Conservation (phyloP, 2,329 filamentous ascomycete species). For the Periglandula ipomoeae region DNA sequence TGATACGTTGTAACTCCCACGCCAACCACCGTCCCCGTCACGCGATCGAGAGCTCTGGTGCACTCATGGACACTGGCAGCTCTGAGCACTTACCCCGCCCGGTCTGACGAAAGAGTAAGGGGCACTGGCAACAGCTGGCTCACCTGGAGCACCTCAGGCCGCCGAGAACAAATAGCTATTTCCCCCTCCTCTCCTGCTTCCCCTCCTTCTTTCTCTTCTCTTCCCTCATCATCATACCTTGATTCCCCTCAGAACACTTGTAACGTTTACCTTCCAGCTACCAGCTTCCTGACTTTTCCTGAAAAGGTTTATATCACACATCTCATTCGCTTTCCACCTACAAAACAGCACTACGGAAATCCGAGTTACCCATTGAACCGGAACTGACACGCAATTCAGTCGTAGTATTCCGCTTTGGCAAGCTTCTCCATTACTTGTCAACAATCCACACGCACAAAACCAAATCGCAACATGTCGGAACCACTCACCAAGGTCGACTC, state of each 20-base stretch:
- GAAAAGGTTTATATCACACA: neutral
- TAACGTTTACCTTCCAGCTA: slow-evolving; percentile 7
- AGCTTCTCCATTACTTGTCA: neutral
- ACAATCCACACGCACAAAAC: neutral
- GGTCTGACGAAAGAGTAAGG: slow-evolving; percentile 30
- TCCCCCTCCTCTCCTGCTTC: slow-evolving; percentile 17
- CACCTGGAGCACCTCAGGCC: slow-evolving; percentile 10
- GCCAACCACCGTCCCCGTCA: slow-evolving; percentile 7
- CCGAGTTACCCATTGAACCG: neutral
- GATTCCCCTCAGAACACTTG: slow-evolving; percentile 8
- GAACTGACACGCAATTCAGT: neutral
- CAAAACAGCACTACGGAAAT: neutral
- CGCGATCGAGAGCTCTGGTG: slow-evolving; percentile 9
- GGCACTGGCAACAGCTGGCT: slow-evolving; percentile 10
- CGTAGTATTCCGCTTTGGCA: neutral
- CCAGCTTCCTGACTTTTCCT: neutral
- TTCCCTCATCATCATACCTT: slow-evolving; percentile 15
- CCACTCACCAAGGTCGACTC: slow-evolving; percentile 86
- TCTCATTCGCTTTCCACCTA: neutral
- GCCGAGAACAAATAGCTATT: slow-evolving; percentile 23
- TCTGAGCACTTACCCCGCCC: slow-evolving; percentile 35
- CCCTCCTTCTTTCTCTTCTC: slow-evolving; percentile 11
- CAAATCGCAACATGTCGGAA: slow-evolving; percentile 27
- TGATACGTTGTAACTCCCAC: neutral
- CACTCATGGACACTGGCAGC: slow-evolving; percentile 10